phyloP scores from a whole-genome alignment of 306 rosid species.

The Trifolium pratense region DNA sequence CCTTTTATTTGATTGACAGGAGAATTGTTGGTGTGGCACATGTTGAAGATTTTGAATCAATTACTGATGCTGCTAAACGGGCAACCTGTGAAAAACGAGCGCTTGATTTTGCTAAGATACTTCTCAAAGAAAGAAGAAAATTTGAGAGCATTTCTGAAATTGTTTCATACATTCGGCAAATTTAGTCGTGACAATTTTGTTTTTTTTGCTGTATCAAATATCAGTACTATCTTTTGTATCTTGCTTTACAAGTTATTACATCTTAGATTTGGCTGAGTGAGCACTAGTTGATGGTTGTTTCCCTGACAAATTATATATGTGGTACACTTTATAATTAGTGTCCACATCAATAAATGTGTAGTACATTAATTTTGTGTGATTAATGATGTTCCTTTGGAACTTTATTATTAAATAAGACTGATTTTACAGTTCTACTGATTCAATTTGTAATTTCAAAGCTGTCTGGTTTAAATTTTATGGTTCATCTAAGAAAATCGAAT shows the following conservation, averaged over 20 bases:
- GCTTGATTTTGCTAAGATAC: slow-evolving; percentile 67
- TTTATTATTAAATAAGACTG: background rate
- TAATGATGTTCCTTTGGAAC: background rate
- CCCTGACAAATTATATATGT: background rate
- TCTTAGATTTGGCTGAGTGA: slow-evolving; percentile 1
- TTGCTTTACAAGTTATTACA: background rate
- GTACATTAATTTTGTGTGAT: background rate
- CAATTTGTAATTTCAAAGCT: background rate
- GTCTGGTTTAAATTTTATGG: background rate
- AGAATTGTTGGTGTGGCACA: slow-evolving; percentile 93
- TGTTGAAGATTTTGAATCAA: slow-evolving; percentile 88
- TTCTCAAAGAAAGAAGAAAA: slow-evolving; percentile 76
- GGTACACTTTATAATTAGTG: background rate
- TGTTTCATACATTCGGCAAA: slow-evolving; percentile 55
- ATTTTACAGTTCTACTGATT: background rate
- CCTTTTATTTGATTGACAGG: slow-evolving; percentile 50
- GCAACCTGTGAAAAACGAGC: slow-evolving; percentile 76
- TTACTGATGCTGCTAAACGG: slow-evolving; percentile 60
- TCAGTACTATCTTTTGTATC: background rate
- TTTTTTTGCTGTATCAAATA: background rate
- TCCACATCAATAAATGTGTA: background rate
- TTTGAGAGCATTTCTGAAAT: slow-evolving; percentile 61
- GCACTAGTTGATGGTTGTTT: background rate
- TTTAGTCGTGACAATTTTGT: slow-evolving; percentile 25
- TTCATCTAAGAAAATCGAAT: background rate